Conservation (phyloP, 176 grass and related monocot genomes). For the Elymus sibiricus region DNA sequence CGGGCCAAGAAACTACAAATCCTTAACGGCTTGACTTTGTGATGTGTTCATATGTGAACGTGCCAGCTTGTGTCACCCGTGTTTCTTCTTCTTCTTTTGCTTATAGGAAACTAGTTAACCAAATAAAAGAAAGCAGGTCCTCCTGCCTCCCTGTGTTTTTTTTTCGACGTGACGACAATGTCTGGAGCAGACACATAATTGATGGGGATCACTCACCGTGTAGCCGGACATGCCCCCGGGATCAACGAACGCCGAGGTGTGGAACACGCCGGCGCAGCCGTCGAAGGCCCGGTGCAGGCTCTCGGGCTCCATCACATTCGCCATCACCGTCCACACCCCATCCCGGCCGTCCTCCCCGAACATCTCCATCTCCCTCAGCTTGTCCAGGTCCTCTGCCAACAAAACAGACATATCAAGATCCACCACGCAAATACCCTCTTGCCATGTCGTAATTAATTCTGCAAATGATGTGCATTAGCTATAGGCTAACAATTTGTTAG, state of each 20-base stretch:
- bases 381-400: constrained; percentile 90
- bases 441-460: no score
- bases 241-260: constrained; percentile 89
- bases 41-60: background rate
- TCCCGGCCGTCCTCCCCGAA: constrained; percentile 88
- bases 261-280: constrained; percentile 85
- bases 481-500: background rate
- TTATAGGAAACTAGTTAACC: background rate
- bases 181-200: no score
- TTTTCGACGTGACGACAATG: no score
- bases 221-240: constrained; percentile 86
- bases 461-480: no score
- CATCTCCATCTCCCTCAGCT: constrained; percentile 97
- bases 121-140: background rate
- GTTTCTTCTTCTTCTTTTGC: background rate
- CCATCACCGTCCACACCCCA: constrained; percentile 91
- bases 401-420: background rate
- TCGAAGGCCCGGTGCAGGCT: constrained; percentile 80
- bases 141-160: background rate
- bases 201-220: constrained; percentile 59
- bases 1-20: background rate
- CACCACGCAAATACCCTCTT: background rate
- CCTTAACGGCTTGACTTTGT: background rate
- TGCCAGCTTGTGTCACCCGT: background rate
- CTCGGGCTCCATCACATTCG: constrained; percentile 77